Percentiles rank a stretch among this genome's conserved stretches.
Conservation (phyloP, 2,329 filamentous ascomycete genomes). For the Teratosphaeria zuluensis region DNA sequence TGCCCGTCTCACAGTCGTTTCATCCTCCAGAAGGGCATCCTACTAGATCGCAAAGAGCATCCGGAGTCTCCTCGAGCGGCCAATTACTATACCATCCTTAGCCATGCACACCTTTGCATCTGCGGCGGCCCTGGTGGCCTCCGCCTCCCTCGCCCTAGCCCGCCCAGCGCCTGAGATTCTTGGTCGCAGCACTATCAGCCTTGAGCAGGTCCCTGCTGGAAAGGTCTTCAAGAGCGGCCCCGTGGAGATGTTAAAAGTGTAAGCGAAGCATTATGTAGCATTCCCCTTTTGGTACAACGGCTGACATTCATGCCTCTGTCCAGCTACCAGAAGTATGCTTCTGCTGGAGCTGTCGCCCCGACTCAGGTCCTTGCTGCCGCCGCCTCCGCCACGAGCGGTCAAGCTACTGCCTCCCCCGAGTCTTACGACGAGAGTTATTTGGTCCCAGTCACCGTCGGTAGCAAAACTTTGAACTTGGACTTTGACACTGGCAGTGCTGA, state of each 20-base stretch:
- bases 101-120: slow-evolving; percentile 21
- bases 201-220: slow-evolving; percentile 22
- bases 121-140: slow-evolving; percentile 20
- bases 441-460: slow-evolving; percentile 52
- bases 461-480: slow-evolving; percentile 54
- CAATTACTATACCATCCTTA: slow-evolving; percentile 5
- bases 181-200: slow-evolving; percentile 16
- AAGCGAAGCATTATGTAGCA: background rate
- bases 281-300: background rate
- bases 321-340: slow-evolving; percentile 28
- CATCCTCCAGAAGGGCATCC: background rate
- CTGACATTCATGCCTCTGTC: background rate
- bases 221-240: slow-evolving; percentile 29
- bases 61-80: background rate
- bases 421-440: slow-evolving; percentile 32
- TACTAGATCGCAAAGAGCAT: background rate
- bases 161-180: slow-evolving; percentile 18
- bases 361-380: slow-evolving; percentile 20
- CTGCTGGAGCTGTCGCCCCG: slow-evolving; percentile 19
- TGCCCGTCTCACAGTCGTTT: background rate
- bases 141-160: slow-evolving; percentile 19
- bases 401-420: slow-evolving; percentile 30
- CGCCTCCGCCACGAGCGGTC: slow-evolving; percentile 27
- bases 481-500: slow-evolving; percentile 63
- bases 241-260: slow-evolving; percentile 27